A percentile compares a stretch with the other conserved stretches of the same genome.
Conservation (phyloP, 2,329 filamentous ascomycete species). For the Penicillium oxalicum region DNA sequence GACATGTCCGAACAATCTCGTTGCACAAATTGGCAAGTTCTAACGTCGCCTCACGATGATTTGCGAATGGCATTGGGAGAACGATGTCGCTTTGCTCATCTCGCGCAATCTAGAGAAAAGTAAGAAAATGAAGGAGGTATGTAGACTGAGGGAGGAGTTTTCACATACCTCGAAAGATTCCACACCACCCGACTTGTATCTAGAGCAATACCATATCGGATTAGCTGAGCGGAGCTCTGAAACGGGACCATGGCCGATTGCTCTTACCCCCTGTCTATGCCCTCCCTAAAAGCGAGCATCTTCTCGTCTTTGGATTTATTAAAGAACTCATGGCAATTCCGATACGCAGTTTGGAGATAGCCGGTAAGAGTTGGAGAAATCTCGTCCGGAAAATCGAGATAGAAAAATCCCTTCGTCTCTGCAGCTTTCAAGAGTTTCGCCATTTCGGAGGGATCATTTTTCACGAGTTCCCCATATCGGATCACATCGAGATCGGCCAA, state of each 20-base stretch:
- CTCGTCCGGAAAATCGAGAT: conserved; percentile 5
- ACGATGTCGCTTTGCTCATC: not conserved
- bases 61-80: not conserved
- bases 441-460: conserved; percentile 7
- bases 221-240: not conserved
- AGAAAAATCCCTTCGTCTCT: conserved; percentile 11
- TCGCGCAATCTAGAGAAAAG: not conserved
- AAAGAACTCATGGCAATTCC: conserved; percentile 9
- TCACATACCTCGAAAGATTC: not conserved
- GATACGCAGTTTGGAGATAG: conserved; percentile 4
- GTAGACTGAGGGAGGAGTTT: not conserved
- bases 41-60: not conserved
- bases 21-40: not conserved
- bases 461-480: not conserved
- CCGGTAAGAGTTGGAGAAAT: not conserved
- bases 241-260: not conserved
- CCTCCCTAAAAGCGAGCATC: conserved; percentile 9
- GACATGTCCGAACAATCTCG: not conserved
- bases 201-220: not conserved
- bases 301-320: conserved; percentile 10
- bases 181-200: not conserved
- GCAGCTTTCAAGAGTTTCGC: conserved; percentile 11
- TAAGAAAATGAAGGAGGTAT: not conserved
- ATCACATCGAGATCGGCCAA: not conserved
- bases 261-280: conserved; percentile 5